Evolutionary conservation across 164 flowering plant genomes (phyloP).

Genomic region (Kalanchoe fedtschenkoi): DNA sequence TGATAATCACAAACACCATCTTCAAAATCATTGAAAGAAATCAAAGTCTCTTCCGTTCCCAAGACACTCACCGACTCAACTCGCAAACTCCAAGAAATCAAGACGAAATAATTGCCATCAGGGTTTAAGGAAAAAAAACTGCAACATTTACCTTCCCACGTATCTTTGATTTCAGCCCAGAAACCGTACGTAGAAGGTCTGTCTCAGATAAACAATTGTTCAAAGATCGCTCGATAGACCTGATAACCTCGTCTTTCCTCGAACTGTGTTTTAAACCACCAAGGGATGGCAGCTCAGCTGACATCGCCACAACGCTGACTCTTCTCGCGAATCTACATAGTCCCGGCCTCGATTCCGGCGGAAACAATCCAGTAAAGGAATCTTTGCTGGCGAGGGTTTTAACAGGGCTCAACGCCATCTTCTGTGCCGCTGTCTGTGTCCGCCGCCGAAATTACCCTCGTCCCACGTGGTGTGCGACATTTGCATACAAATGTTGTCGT

Average conservation of each 20-base stretch:
- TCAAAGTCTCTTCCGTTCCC: too few species aligned
- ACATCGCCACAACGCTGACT: constrained; percentile 10
- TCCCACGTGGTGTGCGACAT: background rate
- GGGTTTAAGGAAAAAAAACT: background rate
- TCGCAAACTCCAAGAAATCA: background rate
- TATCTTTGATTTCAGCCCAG: constrained; percentile 58
- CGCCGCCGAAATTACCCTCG: background rate
- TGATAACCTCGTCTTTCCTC: constrained; percentile 36
- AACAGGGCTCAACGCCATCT: background rate
- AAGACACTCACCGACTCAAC: background rate
- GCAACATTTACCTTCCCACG: constrained; percentile 80
- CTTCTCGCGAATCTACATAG: background rate
- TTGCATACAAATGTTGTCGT: background rate
- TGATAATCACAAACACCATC: constrained; percentile 15
- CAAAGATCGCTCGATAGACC: constrained; percentile 26
- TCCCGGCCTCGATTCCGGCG: background rate
- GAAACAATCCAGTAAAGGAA: background rate
- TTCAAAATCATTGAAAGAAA: background rate
- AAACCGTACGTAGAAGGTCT: constrained; percentile 60
- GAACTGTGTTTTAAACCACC: constrained; percentile 16
- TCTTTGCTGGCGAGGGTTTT: background rate
- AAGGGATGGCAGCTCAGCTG: constrained; percentile 13
- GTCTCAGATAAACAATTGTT: constrained; percentile 74
- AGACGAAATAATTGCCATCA: background rate
- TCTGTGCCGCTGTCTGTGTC: background rate